Evolutionary conservation across 331 rosid species (phyloP), one percentile per base, ranked within the genome.

Genomic region (Ulmus americana): DNA sequence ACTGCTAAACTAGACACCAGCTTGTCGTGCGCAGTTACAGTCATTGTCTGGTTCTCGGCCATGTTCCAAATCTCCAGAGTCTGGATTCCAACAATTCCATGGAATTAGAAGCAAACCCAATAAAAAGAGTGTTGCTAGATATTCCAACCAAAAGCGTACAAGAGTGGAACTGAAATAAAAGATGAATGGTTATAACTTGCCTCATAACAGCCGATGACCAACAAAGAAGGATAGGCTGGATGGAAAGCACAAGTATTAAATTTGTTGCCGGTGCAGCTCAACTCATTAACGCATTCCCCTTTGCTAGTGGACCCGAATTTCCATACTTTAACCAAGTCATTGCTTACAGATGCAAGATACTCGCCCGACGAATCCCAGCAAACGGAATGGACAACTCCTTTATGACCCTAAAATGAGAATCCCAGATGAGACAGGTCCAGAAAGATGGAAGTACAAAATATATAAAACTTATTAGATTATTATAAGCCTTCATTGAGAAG

Each of bases 321-420:
- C 96, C 95, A 88, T 40, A 91, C 78, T 76, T 74, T 80, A 14
- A 82, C 85, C 76, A 76, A 16, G 64, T 84, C 86, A 53, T 83
- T 86, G 49, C 96, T 84, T 60, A 85, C 80, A 45, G 97, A 88
- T 39, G 97, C 94, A 22, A 91, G 55, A 78, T 70, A 79, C 43
- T 82, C 79, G 4, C 96, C 97, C 18, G 84, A 68, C 16, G 76
- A 59, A 70, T 90, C 81, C 95, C 97, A 90, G 77, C 95, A 81
- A 55, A 85, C 79, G 2, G 86, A 80, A 39, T 66, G 88, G 65
- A 90, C 79, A 49, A 0, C 4, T 49, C 38, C 76, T n/a, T 77
- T 74, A 70, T 87, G 97, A 67, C 95, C 97, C 97, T 90, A 74
- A 48, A 39, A 64, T 18, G 39, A 15, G 22, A 63, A 42, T 20